Evolutionary conservation across 805 yeast species (phyloP), one percentile per base, ranked within the genome.

Genomic region (Candida dajiaensis): DNA sequence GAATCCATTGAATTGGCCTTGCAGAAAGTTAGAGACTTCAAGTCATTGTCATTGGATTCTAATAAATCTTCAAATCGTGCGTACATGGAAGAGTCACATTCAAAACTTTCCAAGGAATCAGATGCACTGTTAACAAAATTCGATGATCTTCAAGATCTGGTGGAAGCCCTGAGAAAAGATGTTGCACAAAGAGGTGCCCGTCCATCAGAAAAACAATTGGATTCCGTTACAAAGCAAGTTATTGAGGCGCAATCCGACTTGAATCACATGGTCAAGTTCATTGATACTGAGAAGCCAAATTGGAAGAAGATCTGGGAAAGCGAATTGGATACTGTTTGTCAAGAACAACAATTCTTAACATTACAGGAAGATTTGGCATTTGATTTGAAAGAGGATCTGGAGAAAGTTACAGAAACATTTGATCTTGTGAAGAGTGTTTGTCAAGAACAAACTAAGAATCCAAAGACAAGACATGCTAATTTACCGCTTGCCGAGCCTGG

Each of bases 301-400:
- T 89, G 98, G 96, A 86, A 87, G 60, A 78, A 78, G 54, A 83
- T 88, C 9, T 92, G 99, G 97, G 97, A 90, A 61, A 70, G 83
- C 6, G 97, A 89, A 60, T 74, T 94, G 46, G 94, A 89, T 50
- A 83, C 83, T 33, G 92, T 94, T 13, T 85, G 96, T 53, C 96
- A 89, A 58, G 97, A 90, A 59, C 98, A 94, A 63, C 95, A 92
- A 54, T 89, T 89, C 63, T 80, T 90, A 67, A 86, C 86, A 46
- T 74, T 89, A 18, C 97, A 92, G 64, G 97, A 89, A 57, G 96
- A 88, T 50, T 75, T 95, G 45, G 78, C 88, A 2, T 73, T 72
- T 26, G 95, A 92, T 59, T 67, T 94, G 51, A 78, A 76, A 38
- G 94, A 88, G 51, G 99, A 94, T 65, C 66, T 94, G 28, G 77